A percentile compares a stretch with the other conserved stretches of the same genome.
Conservation (phyloP, 1,284 basidiomycete species). For the Puccinia triticina region DNA sequence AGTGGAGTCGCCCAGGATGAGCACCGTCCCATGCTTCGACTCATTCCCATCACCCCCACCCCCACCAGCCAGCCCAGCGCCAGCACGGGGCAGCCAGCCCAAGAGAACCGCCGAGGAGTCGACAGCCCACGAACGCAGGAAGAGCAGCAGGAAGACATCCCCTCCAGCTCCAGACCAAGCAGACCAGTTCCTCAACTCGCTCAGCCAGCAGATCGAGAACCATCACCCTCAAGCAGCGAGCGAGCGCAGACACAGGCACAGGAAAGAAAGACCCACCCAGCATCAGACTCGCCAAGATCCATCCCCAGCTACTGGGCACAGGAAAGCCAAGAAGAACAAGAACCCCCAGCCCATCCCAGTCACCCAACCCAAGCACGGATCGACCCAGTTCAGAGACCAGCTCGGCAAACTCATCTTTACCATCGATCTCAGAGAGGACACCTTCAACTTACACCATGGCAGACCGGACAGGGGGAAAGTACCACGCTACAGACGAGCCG, state of each 20-base stretch:
- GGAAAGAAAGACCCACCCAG: neutral
- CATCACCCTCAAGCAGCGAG: neutral
- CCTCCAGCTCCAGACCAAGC: neutral
- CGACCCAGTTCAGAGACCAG: constrained; percentile 7
- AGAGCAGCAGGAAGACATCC: neutral
- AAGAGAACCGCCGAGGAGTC: neutral
- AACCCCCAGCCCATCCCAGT: neutral
- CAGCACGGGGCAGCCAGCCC: neutral
- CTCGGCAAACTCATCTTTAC: constrained; percentile 21
- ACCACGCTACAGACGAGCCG: constrained; percentile 40
- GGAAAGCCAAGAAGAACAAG: neutral
- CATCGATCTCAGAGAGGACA: constrained; percentile 41
- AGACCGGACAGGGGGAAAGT: constrained; percentile 34
- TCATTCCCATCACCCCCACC: constrained; percentile 1
- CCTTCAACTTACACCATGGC: constrained; percentile 43
- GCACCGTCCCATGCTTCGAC: constrained; percentile 4
- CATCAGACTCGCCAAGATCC: neutral
- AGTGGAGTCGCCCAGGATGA: constrained; percentile 11
- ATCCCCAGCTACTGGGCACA: neutral
- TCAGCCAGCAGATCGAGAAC: constrained; percentile 7
- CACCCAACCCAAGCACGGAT: neutral
- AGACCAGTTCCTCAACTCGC: constrained; percentile 22
- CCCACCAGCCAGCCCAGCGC: neutral
- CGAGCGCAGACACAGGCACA: neutral
- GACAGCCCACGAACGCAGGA: neutral